Evolutionary conservation across 1,139 yeast species (phyloP).

Genomic region (Sugiyamaella xylanicola): DNA sequence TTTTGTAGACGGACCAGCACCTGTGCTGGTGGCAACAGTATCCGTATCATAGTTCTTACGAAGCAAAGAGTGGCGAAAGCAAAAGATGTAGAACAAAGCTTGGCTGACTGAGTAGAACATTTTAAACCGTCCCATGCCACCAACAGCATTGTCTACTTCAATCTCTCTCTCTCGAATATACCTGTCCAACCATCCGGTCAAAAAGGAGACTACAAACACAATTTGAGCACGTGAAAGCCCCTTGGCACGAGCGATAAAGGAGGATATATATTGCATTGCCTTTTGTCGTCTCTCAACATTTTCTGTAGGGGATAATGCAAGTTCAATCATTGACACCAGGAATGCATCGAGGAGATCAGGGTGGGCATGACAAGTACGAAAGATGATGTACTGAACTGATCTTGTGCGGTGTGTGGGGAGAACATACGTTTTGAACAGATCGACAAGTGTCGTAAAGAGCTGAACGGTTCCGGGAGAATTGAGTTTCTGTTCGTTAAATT

Average conservation of each 20-base stretch:
- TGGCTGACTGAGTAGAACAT: conserved; percentile 93
- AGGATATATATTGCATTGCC: conserved; percentile 88
- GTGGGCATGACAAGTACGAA: conserved; percentile 79
- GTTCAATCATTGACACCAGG: conserved; percentile 77
- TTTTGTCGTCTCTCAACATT: conserved; percentile 75
- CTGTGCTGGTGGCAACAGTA: conserved; percentile 33
- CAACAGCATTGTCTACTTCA: conserved; percentile 58
- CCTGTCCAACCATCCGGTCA: conserved; percentile 80
- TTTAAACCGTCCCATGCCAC: conserved; percentile 60
- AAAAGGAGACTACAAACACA: conserved; percentile 73
- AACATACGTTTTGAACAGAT: conserved; percentile 77
- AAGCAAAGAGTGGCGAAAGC: conserved; percentile 75
- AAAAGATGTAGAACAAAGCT: conserved; percentile 85
- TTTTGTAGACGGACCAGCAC: conserved; percentile 23
- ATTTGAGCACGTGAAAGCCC: conserved; percentile 70
- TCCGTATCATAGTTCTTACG: conserved; percentile 41
- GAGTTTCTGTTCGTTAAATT: conserved; percentile 56
- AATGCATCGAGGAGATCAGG: conserved; percentile 84
- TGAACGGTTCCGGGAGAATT: conserved; percentile 67
- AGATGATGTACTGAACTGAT: conserved; percentile 82
- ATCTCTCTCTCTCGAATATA: conserved; percentile 80
- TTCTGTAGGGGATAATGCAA: conserved; percentile 70
- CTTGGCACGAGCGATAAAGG: conserved; percentile 88
- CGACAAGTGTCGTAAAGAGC: conserved; percentile 72
- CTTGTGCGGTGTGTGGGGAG: conserved; percentile 92